Evolutionary conservation across 257 asterid species (phyloP), one percentile per base, ranked within the genome.

Genomic region (Thymus mandschuricus): DNA sequence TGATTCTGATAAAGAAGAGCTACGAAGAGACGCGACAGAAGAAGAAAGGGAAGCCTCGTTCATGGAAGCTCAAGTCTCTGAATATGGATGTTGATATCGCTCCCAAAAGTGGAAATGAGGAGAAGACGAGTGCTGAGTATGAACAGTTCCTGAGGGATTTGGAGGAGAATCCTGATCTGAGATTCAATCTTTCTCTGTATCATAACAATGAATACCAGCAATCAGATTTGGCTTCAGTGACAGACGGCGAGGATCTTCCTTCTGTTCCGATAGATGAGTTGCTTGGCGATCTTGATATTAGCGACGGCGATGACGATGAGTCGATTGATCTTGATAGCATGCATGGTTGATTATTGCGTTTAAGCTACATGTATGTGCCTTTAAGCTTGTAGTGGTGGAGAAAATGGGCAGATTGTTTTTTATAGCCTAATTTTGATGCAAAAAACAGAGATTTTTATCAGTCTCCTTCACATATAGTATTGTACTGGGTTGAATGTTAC

Each of bases 41-140:
- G 73, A 79, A 75, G 68, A 76, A 79, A 3, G 82, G 75, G 10
- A 82, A 81, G 74, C 79, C 71, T 41, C 84, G 84, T 62, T 15
- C 86, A 0, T 79, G 90, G 90, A 85, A 85, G 79, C 87, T 87
- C 15, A 81, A 77, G 80, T 75, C 90, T 54, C 85, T 87, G 21
- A 60, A 75, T 45, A 87, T 87, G 86, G 90, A 84, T 64, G 55
- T 79, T 11, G 90, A 81, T n/a, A 60, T n/a, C 11, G 57, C 74
- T 41, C 78, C 55, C 1, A 75, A 49, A 52, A 86, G 76, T 51
- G 77, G 78, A 75, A 83, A 69, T 51, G 85, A 72, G 54, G 90
- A 81, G 79, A 85, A 85, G 84, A 73, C 50, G 68, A 65, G 10
- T 57, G 28, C 75, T 0, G 94, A 87, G 72, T 87, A 85, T 58